phyloP scores from a whole-genome alignment of 305 asterid species.

The Fraxinus platypoda region DNA sequence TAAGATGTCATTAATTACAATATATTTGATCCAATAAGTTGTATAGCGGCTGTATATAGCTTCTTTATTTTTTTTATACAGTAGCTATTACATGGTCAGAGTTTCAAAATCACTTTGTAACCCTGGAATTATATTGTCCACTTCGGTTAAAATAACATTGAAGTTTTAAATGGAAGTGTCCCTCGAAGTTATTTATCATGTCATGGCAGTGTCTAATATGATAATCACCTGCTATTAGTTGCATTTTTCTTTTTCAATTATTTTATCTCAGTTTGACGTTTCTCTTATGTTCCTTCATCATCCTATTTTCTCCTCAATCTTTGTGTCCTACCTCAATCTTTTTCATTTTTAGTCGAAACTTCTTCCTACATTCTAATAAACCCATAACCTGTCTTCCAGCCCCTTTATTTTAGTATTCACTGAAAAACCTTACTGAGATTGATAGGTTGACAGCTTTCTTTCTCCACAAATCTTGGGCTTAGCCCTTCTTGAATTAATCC shows the following conservation, averaged over 20 bases:
- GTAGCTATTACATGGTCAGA: neutral
- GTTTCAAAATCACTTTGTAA: neutral
- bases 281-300: neutral
- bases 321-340: neutral
- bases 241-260: neutral
- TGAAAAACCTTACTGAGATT: neutral
- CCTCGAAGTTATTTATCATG: neutral
- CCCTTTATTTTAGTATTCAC: neutral
- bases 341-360: neutral
- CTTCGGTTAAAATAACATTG: neutral
- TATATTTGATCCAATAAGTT: neutral
- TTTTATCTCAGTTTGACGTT: neutral
- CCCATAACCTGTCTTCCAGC: neutral
- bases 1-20: neutral
- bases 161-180: neutral
- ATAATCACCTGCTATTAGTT: neutral
- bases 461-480: neutral
- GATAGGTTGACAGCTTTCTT: neutral
- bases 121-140: neutral
- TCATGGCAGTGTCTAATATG: neutral
- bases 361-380: neutral
- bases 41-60: neutral
- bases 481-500: neutral
- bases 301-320: neutral
- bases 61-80: neutral